Evolutionary conservation across 306 rosid genomes (phyloP).

Genomic region (Citrullus mucosospermus): DNA sequence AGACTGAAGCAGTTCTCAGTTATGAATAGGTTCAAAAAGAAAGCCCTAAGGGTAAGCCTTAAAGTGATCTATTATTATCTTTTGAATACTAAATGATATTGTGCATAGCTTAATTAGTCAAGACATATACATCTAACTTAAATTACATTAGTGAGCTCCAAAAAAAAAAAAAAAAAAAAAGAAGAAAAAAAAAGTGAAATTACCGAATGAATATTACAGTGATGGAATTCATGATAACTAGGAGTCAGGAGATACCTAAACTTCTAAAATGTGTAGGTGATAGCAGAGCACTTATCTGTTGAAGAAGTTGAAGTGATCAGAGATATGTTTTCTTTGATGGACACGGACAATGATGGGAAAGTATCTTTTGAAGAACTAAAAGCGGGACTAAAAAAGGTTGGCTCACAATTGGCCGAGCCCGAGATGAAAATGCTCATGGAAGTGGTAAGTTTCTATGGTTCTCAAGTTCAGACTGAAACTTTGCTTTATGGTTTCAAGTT

Average conservation of each 20-base stretch:
- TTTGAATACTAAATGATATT: not conserved
- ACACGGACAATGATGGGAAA: constrained; percentile 81
- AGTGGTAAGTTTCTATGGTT: constrained; percentile 47
- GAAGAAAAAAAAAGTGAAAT: not conserved
- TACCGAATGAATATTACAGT: not conserved
- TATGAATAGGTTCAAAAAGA: constrained; percentile 98
- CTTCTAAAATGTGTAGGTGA: constrained; percentile 48
- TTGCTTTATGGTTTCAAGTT: constrained; percentile 2
- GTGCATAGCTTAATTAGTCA: not conserved
- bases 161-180: not conserved
- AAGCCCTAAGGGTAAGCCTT: constrained; percentile 78
- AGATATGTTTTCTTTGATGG: constrained; percentile 97
- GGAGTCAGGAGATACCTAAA: not conserved
- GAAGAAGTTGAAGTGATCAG: constrained; percentile 96
- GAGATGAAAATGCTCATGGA: constrained; percentile 99
- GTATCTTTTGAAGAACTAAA: constrained; percentile 81
- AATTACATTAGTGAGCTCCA: not conserved
- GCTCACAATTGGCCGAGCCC: constrained; percentile 93
- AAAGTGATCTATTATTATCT: constrained; percentile 13
- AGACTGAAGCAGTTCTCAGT: constrained; percentile 94
- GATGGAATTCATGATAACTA: not conserved
- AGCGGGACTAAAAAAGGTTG: constrained; percentile 81
- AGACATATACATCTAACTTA: not conserved
- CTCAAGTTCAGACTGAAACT: not conserved
- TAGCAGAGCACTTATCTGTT: constrained; percentile 88